Conservation (phyloP, 2,329 filamentous ascomycete genomes). For the Aspergillus tubingensis region DNA sequence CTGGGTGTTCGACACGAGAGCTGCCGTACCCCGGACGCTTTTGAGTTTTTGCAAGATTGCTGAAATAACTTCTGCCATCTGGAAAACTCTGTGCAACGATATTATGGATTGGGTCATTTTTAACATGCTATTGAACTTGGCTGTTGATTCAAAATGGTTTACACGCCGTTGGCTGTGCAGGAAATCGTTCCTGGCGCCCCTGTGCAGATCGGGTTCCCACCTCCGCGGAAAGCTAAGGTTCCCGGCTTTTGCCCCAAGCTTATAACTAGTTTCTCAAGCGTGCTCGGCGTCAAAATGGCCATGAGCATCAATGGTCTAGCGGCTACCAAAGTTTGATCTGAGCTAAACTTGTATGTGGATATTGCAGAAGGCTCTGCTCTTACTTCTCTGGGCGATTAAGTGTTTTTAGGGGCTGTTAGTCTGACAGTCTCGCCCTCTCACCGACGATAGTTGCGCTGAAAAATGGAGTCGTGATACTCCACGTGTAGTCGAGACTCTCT, state of each 20-base stretch:
- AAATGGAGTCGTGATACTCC: slow-evolving; percentile 5
- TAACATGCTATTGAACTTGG: background rate
- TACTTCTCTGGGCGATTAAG: slow-evolving; percentile 6
- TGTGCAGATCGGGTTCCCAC: slow-evolving; percentile 21
- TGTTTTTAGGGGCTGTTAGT: slow-evolving; percentile 2
- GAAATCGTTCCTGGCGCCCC: slow-evolving; percentile 1
- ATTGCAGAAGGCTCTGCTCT: slow-evolving; percentile 6
- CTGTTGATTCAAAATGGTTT: background rate
- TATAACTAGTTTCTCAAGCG: slow-evolving; percentile 15
- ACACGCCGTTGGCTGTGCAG: slow-evolving; percentile 13
- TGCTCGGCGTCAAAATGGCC: slow-evolving; percentile 4
- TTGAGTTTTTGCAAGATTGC: background rate
- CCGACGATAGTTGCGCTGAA: slow-evolving; percentile 16
- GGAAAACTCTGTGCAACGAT: background rate
- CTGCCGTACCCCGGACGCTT: background rate
- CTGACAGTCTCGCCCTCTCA: slow-evolving; percentile 5
- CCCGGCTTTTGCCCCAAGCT: slow-evolving; percentile 18
- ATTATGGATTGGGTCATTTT: background rate
- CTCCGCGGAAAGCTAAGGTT: slow-evolving; percentile 18
- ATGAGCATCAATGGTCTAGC: slow-evolving; percentile 13
- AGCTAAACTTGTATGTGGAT: background rate
- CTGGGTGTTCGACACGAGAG: background rate
- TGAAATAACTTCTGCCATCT: background rate
- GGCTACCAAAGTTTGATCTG: background rate
- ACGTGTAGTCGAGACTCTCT: background rate